Evolutionary conservation across 1,284 basidiomycete genomes (phyloP).

Genomic region (Sanghuangporus sanghuang): DNA sequence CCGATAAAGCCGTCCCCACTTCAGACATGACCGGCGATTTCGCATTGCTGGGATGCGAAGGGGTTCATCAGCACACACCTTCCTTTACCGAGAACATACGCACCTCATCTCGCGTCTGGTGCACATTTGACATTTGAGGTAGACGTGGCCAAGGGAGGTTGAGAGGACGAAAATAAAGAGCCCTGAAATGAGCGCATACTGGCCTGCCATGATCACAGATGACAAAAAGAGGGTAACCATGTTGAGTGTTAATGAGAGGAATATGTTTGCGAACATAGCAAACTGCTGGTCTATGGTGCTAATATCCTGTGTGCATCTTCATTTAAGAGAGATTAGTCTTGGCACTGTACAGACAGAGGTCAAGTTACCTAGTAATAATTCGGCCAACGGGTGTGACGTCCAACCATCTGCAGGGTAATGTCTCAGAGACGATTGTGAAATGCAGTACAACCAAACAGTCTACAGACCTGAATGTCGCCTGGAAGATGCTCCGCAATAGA

Average conservation of each 20-base stretch:
- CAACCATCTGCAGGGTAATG: slow-evolving; percentile 26
- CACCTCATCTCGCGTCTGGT: slow-evolving; percentile 22
- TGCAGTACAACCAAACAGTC: not conserved
- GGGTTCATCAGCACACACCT: slow-evolving; percentile 40
- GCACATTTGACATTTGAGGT: slow-evolving; percentile 26
- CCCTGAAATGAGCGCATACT: slow-evolving; percentile 15
- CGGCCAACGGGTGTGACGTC: slow-evolving; percentile 38
- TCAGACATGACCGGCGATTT: slow-evolving; percentile 39
- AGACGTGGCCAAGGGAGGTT: slow-evolving; percentile 10
- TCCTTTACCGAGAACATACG: slow-evolving; percentile 23
- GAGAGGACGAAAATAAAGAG: slow-evolving; percentile 14
- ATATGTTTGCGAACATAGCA: slow-evolving; percentile 21
- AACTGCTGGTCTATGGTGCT: slow-evolving; percentile 30
- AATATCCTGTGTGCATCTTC: slow-evolving; percentile 34
- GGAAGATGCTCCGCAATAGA: slow-evolving; percentile 26
- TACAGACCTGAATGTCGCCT: slow-evolving; percentile 29
- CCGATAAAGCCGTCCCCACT: slow-evolving; percentile 36
- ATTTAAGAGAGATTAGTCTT: slow-evolving; percentile 22
- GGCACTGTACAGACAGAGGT: slow-evolving; percentile 18
- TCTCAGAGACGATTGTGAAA: not conserved
- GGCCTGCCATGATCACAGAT: slow-evolving; percentile 7
- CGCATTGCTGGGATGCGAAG: slow-evolving; percentile 35
- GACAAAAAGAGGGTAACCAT: slow-evolving; percentile 4
- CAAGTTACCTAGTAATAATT: slow-evolving; percentile 34
- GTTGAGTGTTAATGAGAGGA: not conserved